A percentile compares a stretch with the other conserved stretches of the same genome.
Evolutionary conservation across 2,329 filamentous ascomycete genomes (phyloP).

Genomic region (Colletotrichum sp.): DNA sequence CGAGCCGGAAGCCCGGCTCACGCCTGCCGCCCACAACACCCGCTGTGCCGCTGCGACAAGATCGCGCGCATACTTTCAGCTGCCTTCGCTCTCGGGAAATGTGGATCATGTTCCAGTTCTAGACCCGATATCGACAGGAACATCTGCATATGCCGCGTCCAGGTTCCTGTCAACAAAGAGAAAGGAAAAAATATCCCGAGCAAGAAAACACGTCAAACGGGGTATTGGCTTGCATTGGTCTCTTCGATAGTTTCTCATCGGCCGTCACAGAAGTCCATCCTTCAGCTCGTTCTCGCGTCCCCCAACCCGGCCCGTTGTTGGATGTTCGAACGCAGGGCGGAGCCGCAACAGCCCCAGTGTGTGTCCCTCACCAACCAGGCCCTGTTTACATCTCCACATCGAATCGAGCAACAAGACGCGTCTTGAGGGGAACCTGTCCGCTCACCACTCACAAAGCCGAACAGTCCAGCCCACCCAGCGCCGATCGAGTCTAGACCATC

Average conservation of each 20-base stretch:
- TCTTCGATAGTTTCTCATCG: neutral
- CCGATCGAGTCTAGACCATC: slow-evolving; percentile 1
- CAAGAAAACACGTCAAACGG: neutral
- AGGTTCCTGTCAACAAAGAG: neutral
- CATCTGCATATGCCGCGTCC: neutral
- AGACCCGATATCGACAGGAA: neutral
- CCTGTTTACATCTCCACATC: neutral
- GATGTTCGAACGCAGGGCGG: neutral
- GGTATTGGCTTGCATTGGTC: neutral
- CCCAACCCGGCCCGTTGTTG: neutral
- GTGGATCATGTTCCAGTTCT: neutral
- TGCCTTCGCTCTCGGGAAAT: neutral
- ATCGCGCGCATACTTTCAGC: neutral
- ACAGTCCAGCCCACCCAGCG: neutral
- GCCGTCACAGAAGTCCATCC: neutral
- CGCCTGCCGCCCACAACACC: neutral
- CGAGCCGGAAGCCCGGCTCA: slow-evolving; percentile 12
- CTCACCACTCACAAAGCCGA: neutral
- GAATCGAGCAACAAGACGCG: neutral
- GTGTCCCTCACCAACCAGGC: neutral
- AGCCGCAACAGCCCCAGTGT: neutral
- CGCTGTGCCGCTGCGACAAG: neutral
- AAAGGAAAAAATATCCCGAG: neutral
- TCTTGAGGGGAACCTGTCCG: neutral
- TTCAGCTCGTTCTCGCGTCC: neutral